Base-by-base conservation (phyloP, 495 filamentous ascomycete species). In the Xeromyces bisporus region DNA sequence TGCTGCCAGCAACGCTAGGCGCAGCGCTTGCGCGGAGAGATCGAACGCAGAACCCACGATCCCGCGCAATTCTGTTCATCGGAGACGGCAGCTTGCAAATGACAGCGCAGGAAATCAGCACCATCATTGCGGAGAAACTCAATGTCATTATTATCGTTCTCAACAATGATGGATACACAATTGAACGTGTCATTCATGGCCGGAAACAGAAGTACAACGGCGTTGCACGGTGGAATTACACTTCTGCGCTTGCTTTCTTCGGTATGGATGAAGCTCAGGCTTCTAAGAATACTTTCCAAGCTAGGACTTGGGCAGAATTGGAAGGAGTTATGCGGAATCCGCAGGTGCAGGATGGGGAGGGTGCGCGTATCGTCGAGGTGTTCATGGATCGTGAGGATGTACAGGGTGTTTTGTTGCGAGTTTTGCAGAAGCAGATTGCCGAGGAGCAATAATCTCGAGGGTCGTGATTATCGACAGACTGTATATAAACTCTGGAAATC, bases 21-120 rank as follows among this genome's bases (percentile, higher is more conserved):
- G 58, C 61, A 6, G 52, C 62, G 0, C 42, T 68, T 5, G 64
- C 64, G n/a, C 49, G 57, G 14, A 43, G 51, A 10, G 53, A 62
- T 20, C 26, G 29, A 7, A 43, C 50, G 23, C 26, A 44, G 15
- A 40, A 43, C 29, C 40, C 26, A 11, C 35, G 34, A 7, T 41
- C 43, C 21, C 53, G 64, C 10, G 56, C 55, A 0, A 67, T 87
- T 30, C 56, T 91, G 31, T 76, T 87, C 45, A 78, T 76, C n/a
- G 82, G 81, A 21, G 82, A 91, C 39, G 82, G 82, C 12, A 76
- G 70, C 38, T 63, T 89, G 38, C 80, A 91, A 44, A 62, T 87
- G 31, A 83, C 79, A 0, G 73, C 61, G 2, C 82, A 89, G 47
- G 80, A 84, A 43, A 58, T 91, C 32, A 71, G 70, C 41, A 80